Percentiles rank a stretch among this genome's conserved stretches.
These are phyloP conservation scores for Pyrenula aspistea DNA, from an alignment of 495 filamentous ascomycete genomes.

Conservation along the genomic window DNA sequence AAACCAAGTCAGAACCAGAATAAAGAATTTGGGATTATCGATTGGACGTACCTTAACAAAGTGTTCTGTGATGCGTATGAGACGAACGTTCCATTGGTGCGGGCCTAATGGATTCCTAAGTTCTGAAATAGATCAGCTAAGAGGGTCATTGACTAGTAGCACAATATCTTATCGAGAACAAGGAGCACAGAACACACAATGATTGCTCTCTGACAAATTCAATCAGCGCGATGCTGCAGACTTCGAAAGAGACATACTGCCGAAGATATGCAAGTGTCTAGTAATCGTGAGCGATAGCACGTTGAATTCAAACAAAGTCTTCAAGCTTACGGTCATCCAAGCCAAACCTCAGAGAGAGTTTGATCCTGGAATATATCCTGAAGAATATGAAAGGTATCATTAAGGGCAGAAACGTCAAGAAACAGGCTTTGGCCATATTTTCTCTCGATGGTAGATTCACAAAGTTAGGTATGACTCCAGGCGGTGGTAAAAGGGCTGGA, in stretches of 20 bases:
- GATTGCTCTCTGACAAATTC: neutral
- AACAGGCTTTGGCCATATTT: constrained; percentile 1
- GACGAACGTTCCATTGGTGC: constrained; percentile 3
- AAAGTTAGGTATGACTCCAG: constrained; percentile 10
- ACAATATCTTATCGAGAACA: neutral
- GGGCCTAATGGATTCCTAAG: neutral
- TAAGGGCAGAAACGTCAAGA: constrained; percentile 4
- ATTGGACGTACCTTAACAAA: neutral
- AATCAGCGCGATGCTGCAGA: neutral
- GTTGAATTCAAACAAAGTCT: neutral
- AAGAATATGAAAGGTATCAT: constrained; percentile 7
- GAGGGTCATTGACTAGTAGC: neutral
- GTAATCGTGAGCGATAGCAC: neutral
- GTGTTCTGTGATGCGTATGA: neutral
- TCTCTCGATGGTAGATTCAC: constrained; percentile 9
- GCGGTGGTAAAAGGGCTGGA: constrained; percentile 3
- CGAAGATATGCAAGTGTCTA: neutral
- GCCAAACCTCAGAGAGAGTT: constrained; percentile 3
- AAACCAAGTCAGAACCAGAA: neutral
- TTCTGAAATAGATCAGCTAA: neutral
- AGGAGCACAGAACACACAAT: neutral
- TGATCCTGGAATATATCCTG: constrained; percentile 7
- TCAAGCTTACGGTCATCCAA: constrained; percentile 9
- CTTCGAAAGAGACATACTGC: neutral
- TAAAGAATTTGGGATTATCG: neutral